Evolutionary conservation across 768 basidiomycete species (phyloP).

Genomic region (Ramaria rubella): DNA sequence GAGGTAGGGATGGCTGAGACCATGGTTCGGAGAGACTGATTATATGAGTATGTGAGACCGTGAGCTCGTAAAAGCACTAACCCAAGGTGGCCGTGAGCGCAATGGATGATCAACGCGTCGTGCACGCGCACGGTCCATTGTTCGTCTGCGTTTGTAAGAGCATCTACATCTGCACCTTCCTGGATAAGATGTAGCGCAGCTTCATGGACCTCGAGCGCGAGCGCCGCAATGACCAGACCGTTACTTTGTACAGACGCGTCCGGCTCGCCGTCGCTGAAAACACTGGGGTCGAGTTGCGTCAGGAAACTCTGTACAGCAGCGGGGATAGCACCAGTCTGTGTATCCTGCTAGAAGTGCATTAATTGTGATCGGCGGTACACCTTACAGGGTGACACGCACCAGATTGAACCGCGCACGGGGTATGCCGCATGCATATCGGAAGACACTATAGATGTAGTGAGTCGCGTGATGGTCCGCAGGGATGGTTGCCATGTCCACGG

Average conservation of each 20-base stretch:
- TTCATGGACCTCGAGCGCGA: neutral
- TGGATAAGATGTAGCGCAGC: neutral
- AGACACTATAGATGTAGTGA: neutral
- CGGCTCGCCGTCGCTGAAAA: neutral
- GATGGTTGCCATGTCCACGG: neutral
- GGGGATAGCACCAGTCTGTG: neutral
- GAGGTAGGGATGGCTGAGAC: neutral
- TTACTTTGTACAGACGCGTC: neutral
- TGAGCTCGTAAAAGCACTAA: neutral
- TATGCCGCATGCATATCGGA: neutral
- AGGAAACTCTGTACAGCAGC: neutral
- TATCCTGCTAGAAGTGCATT: neutral
- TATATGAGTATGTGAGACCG: neutral
- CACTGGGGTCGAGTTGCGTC: neutral
- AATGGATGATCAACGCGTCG: neutral
- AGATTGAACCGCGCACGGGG: neutral
- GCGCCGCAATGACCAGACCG: neutral
- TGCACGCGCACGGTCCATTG: neutral
- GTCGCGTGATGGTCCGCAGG: neutral
- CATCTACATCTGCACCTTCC: neutral
- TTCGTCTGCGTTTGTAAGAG: neutral
- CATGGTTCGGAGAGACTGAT: neutral
- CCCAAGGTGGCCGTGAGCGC: neutral
- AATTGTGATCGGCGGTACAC: neutral
- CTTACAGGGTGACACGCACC: neutral